Evolutionary conservation across 345 rosid species (phyloP).

Genomic region (Hypericum androsaemum): DNA sequence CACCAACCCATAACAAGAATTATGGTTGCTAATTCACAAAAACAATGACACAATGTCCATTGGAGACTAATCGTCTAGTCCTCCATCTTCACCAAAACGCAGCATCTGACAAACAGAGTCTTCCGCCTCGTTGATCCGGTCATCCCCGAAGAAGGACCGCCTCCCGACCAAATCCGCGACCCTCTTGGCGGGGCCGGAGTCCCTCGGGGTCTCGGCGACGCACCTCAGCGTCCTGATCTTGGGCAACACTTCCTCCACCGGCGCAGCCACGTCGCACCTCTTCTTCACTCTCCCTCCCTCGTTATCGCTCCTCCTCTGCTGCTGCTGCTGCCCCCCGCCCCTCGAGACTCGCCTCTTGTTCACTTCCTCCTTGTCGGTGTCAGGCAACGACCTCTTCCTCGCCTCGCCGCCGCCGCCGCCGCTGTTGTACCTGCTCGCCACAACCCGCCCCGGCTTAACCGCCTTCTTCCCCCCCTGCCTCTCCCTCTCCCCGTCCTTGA

Average conservation of each 20-base stretch:
- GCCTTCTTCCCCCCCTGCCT: slow-evolving; percentile 46
- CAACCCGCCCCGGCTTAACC: slow-evolving; percentile 56
- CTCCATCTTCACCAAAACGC: slow-evolving; percentile 26
- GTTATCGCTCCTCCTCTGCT: slow-evolving; percentile 8
- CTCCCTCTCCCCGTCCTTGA: slow-evolving; percentile 70
- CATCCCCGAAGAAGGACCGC: slow-evolving; percentile 35
- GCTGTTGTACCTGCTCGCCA: slow-evolving; percentile 70
- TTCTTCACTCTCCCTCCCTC: slow-evolving; percentile 56
- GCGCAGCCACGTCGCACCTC: slow-evolving; percentile 64
- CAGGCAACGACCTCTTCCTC: slow-evolving; percentile 64
- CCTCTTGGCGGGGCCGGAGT: slow-evolving; percentile 84
- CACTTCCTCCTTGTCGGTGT: slow-evolving; percentile 49
- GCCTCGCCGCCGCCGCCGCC: slow-evolving; percentile 22
- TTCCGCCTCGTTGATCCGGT: slow-evolving; percentile 16
- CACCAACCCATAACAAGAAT: too few relatives aligned
- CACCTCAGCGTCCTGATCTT: slow-evolving; percentile 56
- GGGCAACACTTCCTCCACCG: slow-evolving; percentile 34
- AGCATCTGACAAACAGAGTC: slow-evolving; percentile 33
- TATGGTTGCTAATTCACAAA: too few relatives aligned
- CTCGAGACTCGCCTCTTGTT: slow-evolving; percentile 56
- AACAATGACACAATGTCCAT: too few relatives aligned
- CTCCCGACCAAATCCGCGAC: slow-evolving; percentile 65
- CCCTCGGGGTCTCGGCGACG: slow-evolving; percentile 55
- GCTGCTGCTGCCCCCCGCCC: slow-evolving; percentile 17
- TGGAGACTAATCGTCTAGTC: too few relatives aligned